Conservation (phyloP, 345 rosid species). For the Hypericum androsaemum region DNA sequence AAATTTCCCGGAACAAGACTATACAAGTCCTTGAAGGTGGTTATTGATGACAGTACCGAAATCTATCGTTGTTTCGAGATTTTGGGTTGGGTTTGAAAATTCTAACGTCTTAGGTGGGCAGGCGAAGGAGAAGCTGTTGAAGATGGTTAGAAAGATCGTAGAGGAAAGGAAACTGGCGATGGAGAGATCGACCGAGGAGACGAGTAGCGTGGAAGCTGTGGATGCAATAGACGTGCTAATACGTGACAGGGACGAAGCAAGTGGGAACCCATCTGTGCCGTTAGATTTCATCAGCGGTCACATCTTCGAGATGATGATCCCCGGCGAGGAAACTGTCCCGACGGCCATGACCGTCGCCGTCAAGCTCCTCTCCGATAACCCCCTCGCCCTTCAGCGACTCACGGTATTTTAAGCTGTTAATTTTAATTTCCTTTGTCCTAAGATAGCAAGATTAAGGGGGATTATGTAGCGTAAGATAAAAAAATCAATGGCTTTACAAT, state of each 20-base stretch:
- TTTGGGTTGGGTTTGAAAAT: background rate
- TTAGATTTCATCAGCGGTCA: slow-evolving; percentile 63
- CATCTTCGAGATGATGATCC: slow-evolving; percentile 93
- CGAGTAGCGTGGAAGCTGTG: background rate
- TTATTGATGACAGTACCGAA: background rate
- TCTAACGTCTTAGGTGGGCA: slow-evolving; percentile 15
- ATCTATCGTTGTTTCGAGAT: background rate
- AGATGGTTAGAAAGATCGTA: slow-evolving; percentile 54
- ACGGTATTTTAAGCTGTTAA: slow-evolving; percentile 32
- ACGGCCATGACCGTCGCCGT: slow-evolving; percentile 83
- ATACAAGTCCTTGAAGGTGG: slow-evolving; percentile 74
- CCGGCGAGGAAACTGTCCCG: slow-evolving; percentile 91
- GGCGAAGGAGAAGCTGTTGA: slow-evolving; percentile 65
- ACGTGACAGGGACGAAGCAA: slow-evolving; percentile 34
- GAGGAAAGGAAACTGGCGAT: slow-evolving; percentile 37
- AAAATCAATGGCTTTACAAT: too few relatives aligned
- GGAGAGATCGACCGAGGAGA: slow-evolving; percentile 21
- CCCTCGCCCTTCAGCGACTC: slow-evolving; percentile 48
- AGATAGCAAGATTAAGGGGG: too few relatives aligned
- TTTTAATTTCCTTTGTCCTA: too few relatives aligned
- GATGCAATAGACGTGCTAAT: slow-evolving; percentile 68
- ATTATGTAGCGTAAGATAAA: too few relatives aligned
- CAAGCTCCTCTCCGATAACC: slow-evolving; percentile 60
- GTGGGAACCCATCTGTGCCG: slow-evolving; percentile 46
- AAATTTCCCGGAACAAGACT: slow-evolving; percentile 83